Evolutionary conservation across 2,329 filamentous ascomycete genomes (phyloP).

Genomic region (Arthrobotrys pseudoclavata): DNA sequence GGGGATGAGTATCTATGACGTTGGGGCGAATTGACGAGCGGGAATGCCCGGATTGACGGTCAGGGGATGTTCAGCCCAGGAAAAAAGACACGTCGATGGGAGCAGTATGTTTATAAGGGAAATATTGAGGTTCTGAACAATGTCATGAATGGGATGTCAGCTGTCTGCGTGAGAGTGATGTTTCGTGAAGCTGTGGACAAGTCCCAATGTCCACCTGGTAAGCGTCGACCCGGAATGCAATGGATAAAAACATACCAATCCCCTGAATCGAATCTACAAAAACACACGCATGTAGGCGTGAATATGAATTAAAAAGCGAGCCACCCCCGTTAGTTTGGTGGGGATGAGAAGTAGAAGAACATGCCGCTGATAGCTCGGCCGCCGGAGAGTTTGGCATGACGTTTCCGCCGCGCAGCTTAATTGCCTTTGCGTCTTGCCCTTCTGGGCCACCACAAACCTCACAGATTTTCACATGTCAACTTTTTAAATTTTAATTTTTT

Average conservation of each 20-base stretch:
- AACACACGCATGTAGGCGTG: not conserved
- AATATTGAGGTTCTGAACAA: not conserved
- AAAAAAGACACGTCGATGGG: not conserved
- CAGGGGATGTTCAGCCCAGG: not conserved
- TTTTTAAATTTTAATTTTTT: not conserved
- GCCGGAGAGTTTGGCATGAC: slow-evolving; percentile 48
- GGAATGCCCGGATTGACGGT: slow-evolving; percentile 31
- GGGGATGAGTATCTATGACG: too few relatives aligned
- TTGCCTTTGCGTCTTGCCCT: slow-evolving; percentile 6
- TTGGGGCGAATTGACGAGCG: slow-evolving; percentile 15
- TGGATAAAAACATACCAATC: not conserved
- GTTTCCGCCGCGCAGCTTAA: slow-evolving; percentile 18
- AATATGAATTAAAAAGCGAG: not conserved
- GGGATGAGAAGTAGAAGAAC: too few relatives aligned
- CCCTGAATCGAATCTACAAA: not conserved
- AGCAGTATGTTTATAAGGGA: not conserved
- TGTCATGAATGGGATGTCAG: not conserved
- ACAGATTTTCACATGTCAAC: slow-evolving; percentile 36
- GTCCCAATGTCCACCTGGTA: too few relatives aligned
- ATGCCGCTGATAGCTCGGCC: slow-evolving; percentile 22
- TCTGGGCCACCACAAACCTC: not conserved
- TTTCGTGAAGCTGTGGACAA: not conserved
- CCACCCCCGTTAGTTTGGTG: not conserved
- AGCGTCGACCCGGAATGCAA: too few relatives aligned
- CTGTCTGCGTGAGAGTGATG: not conserved